Evolutionary conservation across 1,284 basidiomycete genomes (phyloP).

Genomic region (Ganoderma sp.): DNA sequence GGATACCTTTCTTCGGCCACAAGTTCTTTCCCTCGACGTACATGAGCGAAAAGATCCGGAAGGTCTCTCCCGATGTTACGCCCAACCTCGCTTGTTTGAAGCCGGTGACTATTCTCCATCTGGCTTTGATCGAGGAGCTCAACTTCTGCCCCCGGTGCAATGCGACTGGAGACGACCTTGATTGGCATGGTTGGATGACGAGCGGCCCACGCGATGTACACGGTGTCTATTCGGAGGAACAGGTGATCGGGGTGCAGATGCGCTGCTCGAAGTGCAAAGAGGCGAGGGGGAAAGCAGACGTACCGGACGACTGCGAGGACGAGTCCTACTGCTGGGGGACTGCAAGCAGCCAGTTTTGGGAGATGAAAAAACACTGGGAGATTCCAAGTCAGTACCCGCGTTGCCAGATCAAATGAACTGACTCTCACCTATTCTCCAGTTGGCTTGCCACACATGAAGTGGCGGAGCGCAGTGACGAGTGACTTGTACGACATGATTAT

Average conservation of each 20-base stretch:
- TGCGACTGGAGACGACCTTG: not conserved
- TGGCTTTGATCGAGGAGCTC: constrained; percentile 9
- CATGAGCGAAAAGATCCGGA: not conserved
- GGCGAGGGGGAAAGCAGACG: not conserved
- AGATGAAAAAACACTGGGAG: constrained; percentile 7
- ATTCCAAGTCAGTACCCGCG: not conserved
- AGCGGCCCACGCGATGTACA: constrained; percentile 27
- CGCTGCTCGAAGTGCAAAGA: constrained; percentile 24
- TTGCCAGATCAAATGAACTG: not conserved
- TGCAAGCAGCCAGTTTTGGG: not conserved
- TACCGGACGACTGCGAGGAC: not conserved
- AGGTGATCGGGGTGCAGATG: constrained; percentile 26
- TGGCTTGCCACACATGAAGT: not conserved
- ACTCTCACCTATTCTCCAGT: not conserved
- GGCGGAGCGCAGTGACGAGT: not conserved
- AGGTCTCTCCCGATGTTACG: not conserved
- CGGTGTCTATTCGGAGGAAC: constrained; percentile 23
- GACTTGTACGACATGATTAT: not conserved
- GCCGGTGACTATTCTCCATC: constrained; percentile 27
- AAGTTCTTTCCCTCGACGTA: not conserved
- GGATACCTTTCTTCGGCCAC: not conserved
- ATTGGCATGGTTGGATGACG: constrained; percentile 23
- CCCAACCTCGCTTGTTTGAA: constrained; percentile 25
- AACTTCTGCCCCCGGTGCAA: constrained; percentile 22
- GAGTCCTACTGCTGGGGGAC: constrained; percentile 8